A percentile compares a stretch with the other conserved stretches of the same genome.
phyloP scores from a whole-genome alignment of 2,329 filamentous ascomycete species.

The Aureobasidium melanogenum region DNA sequence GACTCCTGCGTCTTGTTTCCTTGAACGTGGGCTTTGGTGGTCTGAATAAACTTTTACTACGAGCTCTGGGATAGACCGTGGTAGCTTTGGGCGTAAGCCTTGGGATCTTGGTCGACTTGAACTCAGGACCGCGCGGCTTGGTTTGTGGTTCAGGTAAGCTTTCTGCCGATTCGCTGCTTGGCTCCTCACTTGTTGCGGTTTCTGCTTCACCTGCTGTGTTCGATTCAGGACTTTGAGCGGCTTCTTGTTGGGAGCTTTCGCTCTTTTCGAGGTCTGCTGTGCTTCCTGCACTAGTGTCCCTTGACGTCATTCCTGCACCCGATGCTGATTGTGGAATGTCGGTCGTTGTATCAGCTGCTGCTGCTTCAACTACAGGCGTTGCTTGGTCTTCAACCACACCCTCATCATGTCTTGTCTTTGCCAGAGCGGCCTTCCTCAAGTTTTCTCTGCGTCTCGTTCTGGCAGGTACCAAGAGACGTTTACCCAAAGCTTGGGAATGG shows the following conservation, averaged over 20 bases:
- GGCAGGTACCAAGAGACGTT: background rate
- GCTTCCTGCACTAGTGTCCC: background rate
- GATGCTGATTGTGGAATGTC: background rate
- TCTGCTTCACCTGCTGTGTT: background rate
- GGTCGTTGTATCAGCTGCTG: background rate
- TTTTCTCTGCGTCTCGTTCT: background rate
- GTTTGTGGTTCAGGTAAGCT: background rate
- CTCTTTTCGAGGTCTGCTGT: background rate
- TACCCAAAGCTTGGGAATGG: background rate
- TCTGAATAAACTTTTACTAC: background rate
- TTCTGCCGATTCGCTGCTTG: background rate
- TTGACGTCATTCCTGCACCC: slow-evolving; percentile 1
- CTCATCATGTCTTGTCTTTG: background rate
- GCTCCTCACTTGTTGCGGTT: background rate
- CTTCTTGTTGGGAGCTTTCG: background rate
- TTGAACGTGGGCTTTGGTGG: slow-evolving; percentile 7
- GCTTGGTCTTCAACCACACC: background rate
- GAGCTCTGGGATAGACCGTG: background rate
- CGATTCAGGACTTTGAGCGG: background rate
- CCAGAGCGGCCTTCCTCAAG: background rate
- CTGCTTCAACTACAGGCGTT: background rate
- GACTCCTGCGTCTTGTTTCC: background rate
- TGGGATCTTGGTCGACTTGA: background rate
- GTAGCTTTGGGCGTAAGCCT: background rate
- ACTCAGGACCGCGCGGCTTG: background rate